Evolutionary conservation across 1,139 yeast genomes (phyloP).

Genomic region (Saccharomyces hybrid): DNA sequence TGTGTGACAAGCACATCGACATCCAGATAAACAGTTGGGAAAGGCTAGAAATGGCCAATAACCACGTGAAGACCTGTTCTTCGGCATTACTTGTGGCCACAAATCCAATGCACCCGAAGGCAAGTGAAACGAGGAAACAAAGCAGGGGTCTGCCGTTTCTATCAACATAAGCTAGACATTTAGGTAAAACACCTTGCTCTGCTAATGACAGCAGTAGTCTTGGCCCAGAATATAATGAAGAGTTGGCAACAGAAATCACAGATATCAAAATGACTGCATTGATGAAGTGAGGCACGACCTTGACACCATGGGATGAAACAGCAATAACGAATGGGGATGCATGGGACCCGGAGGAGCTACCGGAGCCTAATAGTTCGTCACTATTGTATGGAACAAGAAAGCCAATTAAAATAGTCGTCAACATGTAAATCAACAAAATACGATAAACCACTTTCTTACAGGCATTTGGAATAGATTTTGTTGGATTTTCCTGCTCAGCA

Average conservation of each 20-base stretch:
- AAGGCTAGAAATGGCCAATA: slow-evolving; percentile 59
- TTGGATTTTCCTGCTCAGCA: slow-evolving; percentile 71
- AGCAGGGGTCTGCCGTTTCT: slow-evolving; percentile 50
- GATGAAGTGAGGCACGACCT: slow-evolving; percentile 58
- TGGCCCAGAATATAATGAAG: slow-evolving; percentile 66
- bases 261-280: slow-evolving; percentile 64
- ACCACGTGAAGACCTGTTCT: slow-evolving; percentile 53
- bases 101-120: slow-evolving; percentile 57
- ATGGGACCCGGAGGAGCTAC: slow-evolving; percentile 34
- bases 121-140: slow-evolving; percentile 43
- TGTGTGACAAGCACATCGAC: slow-evolving; percentile 37
- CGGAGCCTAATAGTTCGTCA: slow-evolving; percentile 40
- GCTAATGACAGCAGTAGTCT: slow-evolving; percentile 57
- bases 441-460: slow-evolving; percentile 66
- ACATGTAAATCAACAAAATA: slow-evolving; percentile 53
- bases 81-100: slow-evolving; percentile 47
- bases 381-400: slow-evolving; percentile 56
- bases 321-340: slow-evolving; percentile 72
- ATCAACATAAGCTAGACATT: slow-evolving; percentile 47
- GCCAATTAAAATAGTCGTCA: slow-evolving; percentile 51
- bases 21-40: slow-evolving; percentile 54
- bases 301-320: slow-evolving; percentile 52
- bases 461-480: slow-evolving; percentile 56
- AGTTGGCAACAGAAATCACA: slow-evolving; percentile 63
- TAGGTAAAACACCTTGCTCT: slow-evolving; percentile 55